Evolutionary conservation across 306 rosid genomes (phyloP).

Genomic region (Vicia sativa): DNA sequence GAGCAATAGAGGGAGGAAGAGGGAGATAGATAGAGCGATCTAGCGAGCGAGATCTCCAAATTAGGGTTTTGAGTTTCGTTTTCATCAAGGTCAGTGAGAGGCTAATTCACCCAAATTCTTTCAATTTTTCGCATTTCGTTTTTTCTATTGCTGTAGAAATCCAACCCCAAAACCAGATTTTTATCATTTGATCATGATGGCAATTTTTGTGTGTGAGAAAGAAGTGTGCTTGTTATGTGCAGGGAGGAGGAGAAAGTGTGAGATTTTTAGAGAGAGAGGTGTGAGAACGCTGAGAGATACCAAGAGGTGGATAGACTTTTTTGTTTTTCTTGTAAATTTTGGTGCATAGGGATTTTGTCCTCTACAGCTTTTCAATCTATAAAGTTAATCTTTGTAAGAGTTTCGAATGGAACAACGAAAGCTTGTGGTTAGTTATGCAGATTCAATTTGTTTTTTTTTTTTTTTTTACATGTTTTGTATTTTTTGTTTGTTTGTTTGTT

Average conservation of each 20-base stretch:
- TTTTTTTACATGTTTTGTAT: background rate
- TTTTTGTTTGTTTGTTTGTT: background rate
- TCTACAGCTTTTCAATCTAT: conserved; percentile 25
- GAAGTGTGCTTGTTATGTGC: conserved; percentile 88
- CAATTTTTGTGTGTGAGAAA: conserved; percentile 79
- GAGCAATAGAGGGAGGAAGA: conserved; percentile 30
- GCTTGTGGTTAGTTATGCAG: conserved; percentile 73
- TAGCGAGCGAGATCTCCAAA: conserved; percentile 48
- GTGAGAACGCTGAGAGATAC: conserved; percentile 57
- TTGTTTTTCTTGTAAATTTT: conserved; percentile 20
- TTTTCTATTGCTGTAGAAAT: conserved; percentile 33
- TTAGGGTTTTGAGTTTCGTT: conserved; percentile 53
- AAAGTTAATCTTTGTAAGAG: conserved; percentile 16
- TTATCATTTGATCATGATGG: conserved; percentile 42
- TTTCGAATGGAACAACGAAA: conserved; percentile 79
- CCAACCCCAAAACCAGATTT: conserved; percentile 50
- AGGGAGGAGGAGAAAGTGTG: conserved; percentile 78
- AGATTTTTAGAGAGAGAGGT: conserved; percentile 79
- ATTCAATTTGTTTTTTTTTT: conserved; percentile 27
- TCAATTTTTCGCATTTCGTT: conserved; percentile 30
- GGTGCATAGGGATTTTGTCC: conserved; percentile 45
- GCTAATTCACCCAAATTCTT: conserved; percentile 34
- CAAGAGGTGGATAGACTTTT: conserved; percentile 49
- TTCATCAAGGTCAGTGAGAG: conserved; percentile 82
- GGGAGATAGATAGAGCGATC: conserved; percentile 17